Evolutionary conservation across 139 green algal species (phyloP).

Genomic region (Ettlia oleoabundans): DNA sequence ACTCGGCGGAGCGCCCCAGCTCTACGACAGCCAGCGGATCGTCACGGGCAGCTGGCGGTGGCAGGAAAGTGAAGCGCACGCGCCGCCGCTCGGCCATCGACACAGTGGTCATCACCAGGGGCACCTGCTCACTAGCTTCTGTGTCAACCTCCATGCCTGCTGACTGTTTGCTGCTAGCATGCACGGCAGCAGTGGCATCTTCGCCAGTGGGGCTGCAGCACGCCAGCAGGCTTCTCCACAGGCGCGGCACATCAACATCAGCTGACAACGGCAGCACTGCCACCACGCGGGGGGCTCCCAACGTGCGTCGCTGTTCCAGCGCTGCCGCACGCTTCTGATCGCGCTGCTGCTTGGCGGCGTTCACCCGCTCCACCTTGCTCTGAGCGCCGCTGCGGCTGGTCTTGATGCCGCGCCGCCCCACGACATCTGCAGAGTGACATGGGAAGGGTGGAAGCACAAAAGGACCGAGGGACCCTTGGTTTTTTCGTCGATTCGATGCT

Average conservation of each 20-base stretch:
- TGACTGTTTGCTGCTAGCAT: background rate
- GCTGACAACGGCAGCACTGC: conserved; percentile 74
- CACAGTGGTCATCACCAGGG: conserved; percentile 47
- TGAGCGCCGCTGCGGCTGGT: conserved; percentile 29
- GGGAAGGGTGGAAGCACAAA: background rate
- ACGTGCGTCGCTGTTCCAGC: conserved; percentile 56
- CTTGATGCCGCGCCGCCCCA: conserved; percentile 5
- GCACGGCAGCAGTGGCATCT: background rate
- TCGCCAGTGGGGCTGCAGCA: conserved; percentile 28
- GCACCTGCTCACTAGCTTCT: background rate
- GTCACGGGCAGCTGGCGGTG: conserved; percentile 53
- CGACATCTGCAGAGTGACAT: conserved; percentile 9
- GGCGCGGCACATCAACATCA: conserved; percentile 48
- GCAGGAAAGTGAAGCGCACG: conserved; percentile 72
- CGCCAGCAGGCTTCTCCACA: conserved; percentile 55
- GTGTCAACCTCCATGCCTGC: conserved; percentile 32
- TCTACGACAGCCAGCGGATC: conserved; percentile 76
- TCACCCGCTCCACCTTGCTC: conserved; percentile 64
- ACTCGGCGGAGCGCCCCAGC: conserved; percentile 57
- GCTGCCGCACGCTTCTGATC: conserved; percentile 71
- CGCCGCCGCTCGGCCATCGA: conserved; percentile 39
- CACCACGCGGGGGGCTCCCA: conserved; percentile 66
- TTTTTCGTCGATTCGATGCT: no score
- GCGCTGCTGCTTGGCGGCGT: conserved; percentile 67
- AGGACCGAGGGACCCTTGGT: no score